Conservation (phyloP, 257 asterid genomes). For the Marsdenia floribunda region DNA sequence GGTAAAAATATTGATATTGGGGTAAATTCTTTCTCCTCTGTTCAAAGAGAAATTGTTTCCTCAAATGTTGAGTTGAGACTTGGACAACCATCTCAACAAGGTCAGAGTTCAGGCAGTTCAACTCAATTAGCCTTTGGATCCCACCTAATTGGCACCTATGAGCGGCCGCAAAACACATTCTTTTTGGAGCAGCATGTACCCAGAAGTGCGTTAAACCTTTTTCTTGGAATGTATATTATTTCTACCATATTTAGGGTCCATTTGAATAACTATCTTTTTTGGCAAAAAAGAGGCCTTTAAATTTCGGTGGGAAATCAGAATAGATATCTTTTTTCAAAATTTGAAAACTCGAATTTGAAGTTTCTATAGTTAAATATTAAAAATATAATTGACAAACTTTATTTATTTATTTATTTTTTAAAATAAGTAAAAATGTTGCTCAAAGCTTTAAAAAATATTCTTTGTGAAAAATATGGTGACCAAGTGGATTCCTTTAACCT, state of each 20-base stretch:
- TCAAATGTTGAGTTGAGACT: slow-evolving; percentile 52
- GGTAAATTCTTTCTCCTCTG: slow-evolving; percentile 15
- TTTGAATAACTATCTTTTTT: too few species aligned
- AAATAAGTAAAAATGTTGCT: too few species aligned
- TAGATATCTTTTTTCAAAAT: too few species aligned
- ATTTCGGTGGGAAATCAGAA: too few species aligned
- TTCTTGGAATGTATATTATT: background rate
- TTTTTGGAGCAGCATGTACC: slow-evolving; percentile 17
- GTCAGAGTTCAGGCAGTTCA: slow-evolving; percentile 28
- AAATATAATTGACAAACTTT: too few species aligned
- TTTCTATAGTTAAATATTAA: too few species aligned
- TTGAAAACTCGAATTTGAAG: too few species aligned
- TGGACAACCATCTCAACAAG: slow-evolving; percentile 43
- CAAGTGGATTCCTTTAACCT: background rate
- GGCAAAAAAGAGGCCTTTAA: too few species aligned
- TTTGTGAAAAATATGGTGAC: too few species aligned
- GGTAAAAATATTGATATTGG: slow-evolving; percentile 23
- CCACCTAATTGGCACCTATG: background rate
- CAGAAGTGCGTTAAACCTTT: slow-evolving; percentile 10
- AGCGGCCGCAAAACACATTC: slow-evolving; percentile 7
- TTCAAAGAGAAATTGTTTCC: slow-evolving; percentile 30
- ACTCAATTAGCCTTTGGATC: slow-evolving; percentile 14
- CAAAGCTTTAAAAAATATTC: too few species aligned
- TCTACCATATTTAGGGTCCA: background rate
- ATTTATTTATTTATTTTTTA: too few species aligned